Evolutionary conservation across 2,329 filamentous ascomycete genomes (phyloP).

Genomic region (Diaporthe sp.): DNA sequence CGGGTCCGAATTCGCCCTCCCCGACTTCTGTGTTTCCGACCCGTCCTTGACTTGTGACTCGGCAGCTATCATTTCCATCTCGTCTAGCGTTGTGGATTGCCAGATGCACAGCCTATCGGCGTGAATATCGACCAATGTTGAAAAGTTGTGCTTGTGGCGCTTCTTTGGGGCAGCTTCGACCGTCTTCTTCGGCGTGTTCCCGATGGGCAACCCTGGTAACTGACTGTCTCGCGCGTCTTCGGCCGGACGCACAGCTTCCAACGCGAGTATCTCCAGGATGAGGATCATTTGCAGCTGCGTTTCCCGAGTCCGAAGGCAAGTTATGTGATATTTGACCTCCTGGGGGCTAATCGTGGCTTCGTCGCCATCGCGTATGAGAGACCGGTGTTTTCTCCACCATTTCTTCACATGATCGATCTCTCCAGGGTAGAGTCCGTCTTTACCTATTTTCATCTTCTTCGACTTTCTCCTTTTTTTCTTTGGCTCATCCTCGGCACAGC

Average conservation of each 20-base stretch:
- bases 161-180: slow-evolving; percentile 64
- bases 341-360: slow-evolving; percentile 63
- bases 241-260: slow-evolving; percentile 68
- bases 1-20: slow-evolving; percentile 69
- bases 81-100: slow-evolving; percentile 80
- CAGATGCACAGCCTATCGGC: slow-evolving; percentile 86
- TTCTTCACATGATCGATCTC: slow-evolving; percentile 75
- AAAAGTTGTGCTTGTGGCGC: slow-evolving; percentile 73
- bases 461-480: slow-evolving; percentile 64
- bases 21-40: slow-evolving; percentile 54
- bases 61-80: slow-evolving; percentile 61
- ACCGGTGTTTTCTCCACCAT: slow-evolving; percentile 78
- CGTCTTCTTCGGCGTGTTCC: slow-evolving; percentile 50
- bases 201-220: slow-evolving; percentile 60
- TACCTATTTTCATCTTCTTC: slow-evolving; percentile 78
- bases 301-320: slow-evolving; percentile 79
- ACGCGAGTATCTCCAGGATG: slow-evolving; percentile 80
- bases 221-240: slow-evolving; percentile 60
- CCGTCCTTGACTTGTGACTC: slow-evolving; percentile 60
- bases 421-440: slow-evolving; percentile 76
- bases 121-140: slow-evolving; percentile 77
- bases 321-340: slow-evolving; percentile 73
- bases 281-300: slow-evolving; percentile 86
- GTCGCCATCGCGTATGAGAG: slow-evolving; percentile 61
- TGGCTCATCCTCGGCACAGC: slow-evolving; percentile 63